phyloP scores from a whole-genome alignment of 2,329 filamentous ascomycete species.

The Ophiostoma triangulosporum region DNA sequence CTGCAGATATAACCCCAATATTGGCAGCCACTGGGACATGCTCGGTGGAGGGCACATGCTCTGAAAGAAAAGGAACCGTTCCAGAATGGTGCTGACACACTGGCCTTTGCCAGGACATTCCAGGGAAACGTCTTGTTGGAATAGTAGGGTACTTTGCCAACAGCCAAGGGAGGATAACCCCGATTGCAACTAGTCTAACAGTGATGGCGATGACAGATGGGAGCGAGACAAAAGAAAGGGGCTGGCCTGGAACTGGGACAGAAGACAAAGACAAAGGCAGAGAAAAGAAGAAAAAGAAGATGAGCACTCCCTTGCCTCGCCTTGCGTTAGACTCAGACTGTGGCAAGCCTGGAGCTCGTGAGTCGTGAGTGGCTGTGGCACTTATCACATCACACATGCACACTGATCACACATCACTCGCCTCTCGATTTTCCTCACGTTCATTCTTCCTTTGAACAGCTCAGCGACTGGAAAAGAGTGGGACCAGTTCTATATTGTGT shows the following conservation, averaged over 20 bases:
- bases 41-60: not conserved
- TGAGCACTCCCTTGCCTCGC: not conserved
- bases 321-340: not conserved
- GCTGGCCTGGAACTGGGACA: not conserved
- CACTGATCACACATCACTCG: conserved; percentile 1
- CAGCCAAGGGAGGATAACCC: no score
- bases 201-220: not conserved
- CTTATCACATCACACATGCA: not conserved
- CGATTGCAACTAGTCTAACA: not conserved
- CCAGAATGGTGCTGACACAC: not conserved
- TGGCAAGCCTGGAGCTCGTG: not conserved
- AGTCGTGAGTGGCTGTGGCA: conserved; percentile 10
- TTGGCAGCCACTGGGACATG: not conserved
- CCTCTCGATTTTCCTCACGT: not conserved
- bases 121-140: no score
- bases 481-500: conserved; percentile 7
- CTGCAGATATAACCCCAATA: not conserved
- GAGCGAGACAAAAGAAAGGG: not conserved
- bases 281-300: not conserved
- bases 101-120: not conserved
- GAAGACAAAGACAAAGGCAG: not conserved
- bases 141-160: no score
- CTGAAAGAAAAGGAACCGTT: not conserved
- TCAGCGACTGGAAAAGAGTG: not conserved
- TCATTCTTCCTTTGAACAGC: not conserved